These are phyloP conservation scores for Russula sp. DNA, from an alignment of 768 basidiomycete species.

Conservation along the genomic window DNA sequence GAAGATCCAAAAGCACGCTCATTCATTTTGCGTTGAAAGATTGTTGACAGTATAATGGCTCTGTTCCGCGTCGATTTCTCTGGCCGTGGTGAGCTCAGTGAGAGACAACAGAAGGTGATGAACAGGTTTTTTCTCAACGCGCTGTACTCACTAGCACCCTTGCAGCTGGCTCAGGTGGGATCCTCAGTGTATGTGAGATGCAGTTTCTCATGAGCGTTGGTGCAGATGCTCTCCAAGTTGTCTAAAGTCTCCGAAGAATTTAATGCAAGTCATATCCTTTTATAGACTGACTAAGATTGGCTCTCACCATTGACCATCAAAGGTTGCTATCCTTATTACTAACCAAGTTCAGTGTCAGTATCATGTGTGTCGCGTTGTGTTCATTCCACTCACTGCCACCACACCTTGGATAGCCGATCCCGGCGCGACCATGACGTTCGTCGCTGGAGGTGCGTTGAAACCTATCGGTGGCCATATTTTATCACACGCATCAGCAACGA, in stretches of 20 bases:
- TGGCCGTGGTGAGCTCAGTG: conserved; percentile 89
- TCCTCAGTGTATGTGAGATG: neutral
- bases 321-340: conserved; percentile 83
- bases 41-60: conserved; percentile 96
- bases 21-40: conserved; percentile 37
- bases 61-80: conserved; percentile 91
- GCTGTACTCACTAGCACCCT: conserved; percentile 13
- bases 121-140: neutral
- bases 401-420: conserved; percentile 56
- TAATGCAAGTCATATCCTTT: conserved; percentile 45
- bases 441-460: conserved; percentile 87
- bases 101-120: conserved; percentile 81
- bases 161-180: conserved; percentile 73
- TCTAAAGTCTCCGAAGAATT: conserved; percentile 90
- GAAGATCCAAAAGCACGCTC: neutral
- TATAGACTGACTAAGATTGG: neutral
- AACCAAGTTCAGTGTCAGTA: conserved; percentile 84
- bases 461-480: conserved; percentile 87
- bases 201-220: neutral
- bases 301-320: conserved; percentile 19
- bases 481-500: conserved; percentile 81
- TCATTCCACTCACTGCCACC: neutral
- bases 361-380: neutral
- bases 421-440: conserved; percentile 92
- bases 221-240: conserved; percentile 83